Conservation (phyloP, 441 rosid genomes). For the Rhodomyrtus psidioides region DNA sequence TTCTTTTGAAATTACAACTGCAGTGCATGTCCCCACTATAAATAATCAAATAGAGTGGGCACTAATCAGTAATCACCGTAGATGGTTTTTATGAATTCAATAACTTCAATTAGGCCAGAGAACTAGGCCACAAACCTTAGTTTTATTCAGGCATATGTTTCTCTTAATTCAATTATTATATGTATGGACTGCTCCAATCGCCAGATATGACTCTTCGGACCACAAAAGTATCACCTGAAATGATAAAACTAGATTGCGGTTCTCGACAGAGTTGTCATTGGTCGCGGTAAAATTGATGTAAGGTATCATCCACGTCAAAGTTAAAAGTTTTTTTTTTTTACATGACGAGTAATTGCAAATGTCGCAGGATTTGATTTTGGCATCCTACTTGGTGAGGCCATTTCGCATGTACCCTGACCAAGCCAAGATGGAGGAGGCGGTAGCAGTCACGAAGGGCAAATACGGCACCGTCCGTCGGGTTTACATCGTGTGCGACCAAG, state of each 20-base stretch:
- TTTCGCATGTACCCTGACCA: background rate
- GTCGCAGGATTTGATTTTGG: background rate
- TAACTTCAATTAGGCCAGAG: background rate
- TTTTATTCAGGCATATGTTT: background rate
- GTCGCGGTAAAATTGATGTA: background rate
- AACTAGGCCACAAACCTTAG: background rate
- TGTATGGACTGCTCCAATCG: background rate
- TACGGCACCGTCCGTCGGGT: slow-evolving; percentile 18
- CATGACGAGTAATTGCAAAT: background rate
- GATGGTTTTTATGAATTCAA: background rate
- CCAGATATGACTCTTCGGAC: background rate
- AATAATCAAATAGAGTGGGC: background rate
- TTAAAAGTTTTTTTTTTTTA: background rate
- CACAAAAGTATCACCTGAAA: background rate
- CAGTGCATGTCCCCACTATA: background rate
- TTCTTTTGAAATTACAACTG: background rate
- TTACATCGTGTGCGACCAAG: slow-evolving; percentile 16
- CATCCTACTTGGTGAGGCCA: slow-evolving; percentile 17
- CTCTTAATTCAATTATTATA: background rate
- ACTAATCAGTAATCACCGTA: background rate
- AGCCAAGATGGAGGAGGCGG: background rate
- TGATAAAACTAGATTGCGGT: background rate
- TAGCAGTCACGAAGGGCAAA: slow-evolving; percentile 9
- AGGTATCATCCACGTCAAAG: background rate
- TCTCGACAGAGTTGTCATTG: background rate